Base-by-base conservation (phyloP, 139 green algal genomes). In the Micromonas pusilla region DNA sequence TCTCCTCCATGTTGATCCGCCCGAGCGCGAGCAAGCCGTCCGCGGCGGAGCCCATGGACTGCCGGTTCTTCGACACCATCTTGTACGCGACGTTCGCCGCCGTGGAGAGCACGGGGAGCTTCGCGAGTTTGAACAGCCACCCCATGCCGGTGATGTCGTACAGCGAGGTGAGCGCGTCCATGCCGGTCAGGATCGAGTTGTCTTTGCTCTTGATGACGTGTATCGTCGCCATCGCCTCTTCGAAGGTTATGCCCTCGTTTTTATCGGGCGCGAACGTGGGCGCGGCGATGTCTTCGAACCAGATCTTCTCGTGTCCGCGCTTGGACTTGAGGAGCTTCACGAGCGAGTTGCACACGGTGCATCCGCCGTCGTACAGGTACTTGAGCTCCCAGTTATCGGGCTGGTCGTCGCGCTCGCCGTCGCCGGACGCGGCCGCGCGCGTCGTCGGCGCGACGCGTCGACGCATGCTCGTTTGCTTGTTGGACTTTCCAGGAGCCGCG, bases 1-100 rank as follows among this genome's bases (percentile, higher is more conserved):
- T 57, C 45, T 78, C 37, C 66, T 82, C 77, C 77, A 82, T 78
- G 31, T 66, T 54, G 28, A 77, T 68, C n/a, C 77, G 30, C 1
- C 67, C 57, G n/a, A 82, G 26, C 32, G 77, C 77, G 28, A 78
- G 71, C 32, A 77, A n/a, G 1, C 66, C 52, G n/a, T 87, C 87
- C 54, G 82, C 25, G n/a, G 31, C 37, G n/a, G 72, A 72, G 34
- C 79, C 79, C 1, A 90, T 76, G 33, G 80, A 81, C 64, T 90
- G 66, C 52, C 90, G 83, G 67, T 92, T 89, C 65, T 83, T 86
- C 25, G 76, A 85, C 54, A 94, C 74, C 66, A 92, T 84, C 53
- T 92, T 85, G 38, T 94, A 92, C 33, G 90, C 30, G 66, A 86
- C 45, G 28, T 88, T 83, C 30, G 90, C 84, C 0, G 87, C 57